Base-by-base conservation (phyloP, 2,329 filamentous ascomycete species). In the Exophiala spinifera region DNA sequence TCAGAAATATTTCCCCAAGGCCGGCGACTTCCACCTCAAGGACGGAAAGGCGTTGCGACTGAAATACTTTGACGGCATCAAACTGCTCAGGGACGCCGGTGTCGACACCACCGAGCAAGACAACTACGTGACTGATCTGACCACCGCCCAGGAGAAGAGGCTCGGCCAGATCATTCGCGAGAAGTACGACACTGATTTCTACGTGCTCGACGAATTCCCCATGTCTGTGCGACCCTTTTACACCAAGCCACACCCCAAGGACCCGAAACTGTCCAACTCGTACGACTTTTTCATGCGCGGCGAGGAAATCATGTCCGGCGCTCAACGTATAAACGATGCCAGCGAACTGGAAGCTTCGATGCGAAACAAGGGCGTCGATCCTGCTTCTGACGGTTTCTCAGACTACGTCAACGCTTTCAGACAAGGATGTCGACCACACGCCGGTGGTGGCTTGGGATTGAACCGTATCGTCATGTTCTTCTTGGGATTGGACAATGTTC, bases 201-300 rank as follows among this genome's bases (percentile, higher is more conserved):
- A 96, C 76, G 86, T 95, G 19, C 82, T 99, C 59, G 92, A 97
- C 78, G 94, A 97, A 74, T 99, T 96, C 79, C 94, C 94, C 42
- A 85, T 94, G 71, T 78, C 79, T 34, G 89, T 94, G 17, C 84
- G 94, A 25, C 92, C 92, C 4, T 96, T 96, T 74, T 97, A 96
- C 74, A 91, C 92, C 58, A 89, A 92, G 76, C 84, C 88, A 50
- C 88, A 88, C 67, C 82, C 83, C 2, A 76, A 81, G 40, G 82
- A 88, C 64, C 78, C 82, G 51, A 77, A 78, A 33, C 80, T 89
- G 60, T 89, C 79, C 40, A 85, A 86, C 73, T 82, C 79, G 3
- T 86, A 85, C 70, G 83, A 86, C 69, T 84, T 86, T 74, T 86
- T 86, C 75, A 86, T 86, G 83, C 80, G 83, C 63, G 83, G 83